Conservation (phyloP, 106 monocot species). For the Chionographis japonica region DNA sequence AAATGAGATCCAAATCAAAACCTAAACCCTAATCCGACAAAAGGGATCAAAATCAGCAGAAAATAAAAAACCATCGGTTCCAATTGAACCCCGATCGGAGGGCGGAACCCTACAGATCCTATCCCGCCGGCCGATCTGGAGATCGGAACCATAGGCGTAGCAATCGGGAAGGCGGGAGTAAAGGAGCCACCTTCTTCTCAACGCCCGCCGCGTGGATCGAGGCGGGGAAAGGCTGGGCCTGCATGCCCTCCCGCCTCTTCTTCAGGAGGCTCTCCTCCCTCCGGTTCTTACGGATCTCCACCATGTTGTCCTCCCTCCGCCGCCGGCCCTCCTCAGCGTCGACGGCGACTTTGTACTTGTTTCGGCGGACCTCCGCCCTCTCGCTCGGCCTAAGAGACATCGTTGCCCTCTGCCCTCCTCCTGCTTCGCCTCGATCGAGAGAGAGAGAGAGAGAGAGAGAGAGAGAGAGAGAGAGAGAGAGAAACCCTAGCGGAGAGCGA, state of each 20-base stretch:
- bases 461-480: too few species aligned
- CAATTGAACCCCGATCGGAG: too few species aligned
- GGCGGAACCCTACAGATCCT: background rate
- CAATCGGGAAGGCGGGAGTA: background rate
- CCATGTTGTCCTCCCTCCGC: slow-evolving; percentile 48
- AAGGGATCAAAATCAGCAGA: too few species aligned
- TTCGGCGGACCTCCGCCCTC: slow-evolving; percentile 47
- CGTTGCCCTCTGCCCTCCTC: background rate
- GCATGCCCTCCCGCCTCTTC: slow-evolving; percentile 36
- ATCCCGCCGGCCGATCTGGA: too few species aligned
- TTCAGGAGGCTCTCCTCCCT: slow-evolving; percentile 47
- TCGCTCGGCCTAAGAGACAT: slow-evolving; percentile 68
- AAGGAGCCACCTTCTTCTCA: slow-evolving; percentile 1
- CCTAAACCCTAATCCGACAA: too few species aligned
- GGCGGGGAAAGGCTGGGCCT: slow-evolving; percentile 14
- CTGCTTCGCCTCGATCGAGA: too few species aligned
- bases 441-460: too few species aligned
- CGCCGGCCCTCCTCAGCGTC: slow-evolving; percentile 51
- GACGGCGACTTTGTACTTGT: slow-evolving; percentile 56
- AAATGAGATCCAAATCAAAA: background rate
- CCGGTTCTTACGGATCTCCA: slow-evolving; percentile 50
- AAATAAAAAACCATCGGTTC: too few species aligned
- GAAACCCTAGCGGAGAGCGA: too few species aligned
- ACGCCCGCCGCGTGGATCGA: background rate
- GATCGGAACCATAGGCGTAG: too few species aligned